These are phyloP conservation scores for bread wheat (Triticum aestivum) DNA, from an alignment of 176 grass and related monocot genomes.

Conservation along the genomic window DNA sequence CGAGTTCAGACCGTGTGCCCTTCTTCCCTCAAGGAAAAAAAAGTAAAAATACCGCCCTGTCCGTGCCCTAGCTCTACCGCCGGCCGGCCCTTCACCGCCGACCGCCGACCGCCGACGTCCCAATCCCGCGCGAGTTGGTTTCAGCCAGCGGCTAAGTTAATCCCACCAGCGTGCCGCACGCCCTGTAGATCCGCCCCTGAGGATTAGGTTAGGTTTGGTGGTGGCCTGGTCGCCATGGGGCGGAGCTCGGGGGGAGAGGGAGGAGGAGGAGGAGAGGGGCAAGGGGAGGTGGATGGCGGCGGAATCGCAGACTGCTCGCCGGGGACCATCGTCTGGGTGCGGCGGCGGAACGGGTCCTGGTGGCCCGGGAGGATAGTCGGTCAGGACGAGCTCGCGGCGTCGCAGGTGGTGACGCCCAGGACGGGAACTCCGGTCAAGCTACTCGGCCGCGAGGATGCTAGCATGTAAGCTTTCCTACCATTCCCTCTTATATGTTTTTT, in stretches of 20 bases:
- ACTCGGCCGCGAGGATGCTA: conserved; percentile 79
- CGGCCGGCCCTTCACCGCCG: neutral
- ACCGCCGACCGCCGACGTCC: neutral
- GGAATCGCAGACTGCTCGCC: conserved; percentile 52
- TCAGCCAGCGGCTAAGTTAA: neutral
- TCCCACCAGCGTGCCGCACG: neutral
- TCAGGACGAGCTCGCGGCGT: conserved; percentile 63
- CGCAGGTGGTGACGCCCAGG: conserved; percentile 73
- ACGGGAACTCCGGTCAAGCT: conserved; percentile 86
- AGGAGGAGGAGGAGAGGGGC: conserved; percentile 31
- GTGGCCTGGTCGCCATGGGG: conserved; percentile 27
- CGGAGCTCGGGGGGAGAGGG: conserved; percentile 42
- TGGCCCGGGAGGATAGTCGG: conserved; percentile 85
- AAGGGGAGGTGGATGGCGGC: conserved; percentile 15
- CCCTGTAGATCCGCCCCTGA: neutral
- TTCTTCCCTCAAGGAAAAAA: neutral
- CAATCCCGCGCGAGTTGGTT: neutral
- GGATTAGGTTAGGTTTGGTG: conserved; percentile 22
- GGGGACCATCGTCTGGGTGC: conserved; percentile 83
- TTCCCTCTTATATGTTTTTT: neutral
- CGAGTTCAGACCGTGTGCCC: neutral
- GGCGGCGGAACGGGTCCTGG: conserved; percentile 82
- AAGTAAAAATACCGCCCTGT: neutral
- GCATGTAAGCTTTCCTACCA: conserved; percentile 56
- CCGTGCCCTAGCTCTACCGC: neutral